Evolutionary conservation across 495 filamentous ascomycete species (phyloP), one percentile per base, ranked within the genome.

Genomic region (Penicillium subrubescens): DNA sequence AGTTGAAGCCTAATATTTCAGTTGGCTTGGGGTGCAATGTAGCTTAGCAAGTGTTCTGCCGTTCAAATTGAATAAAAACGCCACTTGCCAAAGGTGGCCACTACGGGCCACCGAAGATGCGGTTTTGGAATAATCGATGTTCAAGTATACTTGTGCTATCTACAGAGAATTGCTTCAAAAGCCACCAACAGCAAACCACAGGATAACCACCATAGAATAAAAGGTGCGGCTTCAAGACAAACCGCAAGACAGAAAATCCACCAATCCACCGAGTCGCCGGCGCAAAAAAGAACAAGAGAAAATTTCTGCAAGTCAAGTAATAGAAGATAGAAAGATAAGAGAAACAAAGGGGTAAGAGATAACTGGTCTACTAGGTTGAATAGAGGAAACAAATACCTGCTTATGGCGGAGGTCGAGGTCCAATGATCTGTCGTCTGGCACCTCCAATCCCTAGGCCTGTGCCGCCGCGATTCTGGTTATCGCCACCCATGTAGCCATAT

Each of bases 401-500:
- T 74, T 64, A 83, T 37, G 84, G 89, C 43, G 88, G 79, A 55
- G 91, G 91, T 65, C 92, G 80, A 7, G 92, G 92, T 8, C 88
- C 88, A 41, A 93, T 90, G 73, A 96, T 93, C 80, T 93, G 92
- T 64, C 92, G 86, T 70, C 90, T 82, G 3, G 80, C 78, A 31
- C 90, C 90, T 31, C 88, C 88, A 67, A 87, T 73, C 15, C 89
- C 89, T 50, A 96, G 86, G 1, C 92, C 92, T 62, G 82, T 77
- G 2, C 76, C 81, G 0, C 90, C 91, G 51, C 82, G 82, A 73
- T 94, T 94, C 84, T 94, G 91, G 63, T 84, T 88, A 71, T 97
- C 93, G 7, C 93, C 93, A 21, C 93, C 92, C 33, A 92, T 84
- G 68, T 86, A 97, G 8, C 93, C 93, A 66, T 93, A 97, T 77